Evolutionary conservation across 495 filamentous ascomycete genomes (phyloP).

Genomic region (Apodospora peruviana): DNA sequence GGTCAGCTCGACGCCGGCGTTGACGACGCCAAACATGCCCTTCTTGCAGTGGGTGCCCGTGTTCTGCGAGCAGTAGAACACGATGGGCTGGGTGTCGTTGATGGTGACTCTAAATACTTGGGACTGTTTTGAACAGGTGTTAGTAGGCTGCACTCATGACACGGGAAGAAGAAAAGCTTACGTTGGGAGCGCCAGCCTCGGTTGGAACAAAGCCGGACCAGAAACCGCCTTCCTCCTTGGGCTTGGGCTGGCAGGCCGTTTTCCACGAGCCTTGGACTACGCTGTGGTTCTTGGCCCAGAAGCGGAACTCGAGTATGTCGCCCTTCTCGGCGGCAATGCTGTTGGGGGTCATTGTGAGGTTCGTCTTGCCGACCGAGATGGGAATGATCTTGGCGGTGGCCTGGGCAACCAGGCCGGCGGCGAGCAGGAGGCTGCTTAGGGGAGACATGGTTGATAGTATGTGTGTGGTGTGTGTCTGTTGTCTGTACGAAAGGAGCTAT

Average conservation of each 20-base stretch:
- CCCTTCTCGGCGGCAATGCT: slow-evolving; percentile 34
- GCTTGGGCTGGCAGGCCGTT: slow-evolving; percentile 40
- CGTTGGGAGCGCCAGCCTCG: slow-evolving; percentile 13
- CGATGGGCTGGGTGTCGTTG: slow-evolving; percentile 48
- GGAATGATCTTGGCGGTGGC: slow-evolving; percentile 17
- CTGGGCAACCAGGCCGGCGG: slow-evolving; percentile 11
- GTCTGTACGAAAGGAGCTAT: neutral
- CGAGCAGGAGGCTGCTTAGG: slow-evolving; percentile 11
- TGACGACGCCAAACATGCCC: slow-evolving; percentile 34
- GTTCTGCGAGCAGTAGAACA: slow-evolving; percentile 48
- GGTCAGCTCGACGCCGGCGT: slow-evolving; percentile 12
- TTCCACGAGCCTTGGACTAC: slow-evolving; percentile 42
- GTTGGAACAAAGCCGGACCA: slow-evolving; percentile 43
- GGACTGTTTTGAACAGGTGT: slow-evolving; percentile 10
- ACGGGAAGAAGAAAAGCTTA: slow-evolving; percentile 3
- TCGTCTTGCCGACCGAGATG: slow-evolving; percentile 20
- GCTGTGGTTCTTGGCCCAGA: slow-evolving; percentile 46
- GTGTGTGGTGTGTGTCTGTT: neutral
- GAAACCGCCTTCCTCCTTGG: slow-evolving; percentile 27
- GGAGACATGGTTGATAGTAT: slow-evolving; percentile 1
- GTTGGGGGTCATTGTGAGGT: slow-evolving; percentile 27
- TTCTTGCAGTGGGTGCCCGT: slow-evolving; percentile 26
- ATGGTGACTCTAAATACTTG: slow-evolving; percentile 43
- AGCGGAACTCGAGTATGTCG: slow-evolving; percentile 50
- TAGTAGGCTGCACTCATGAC: neutral